Evolutionary conservation across 2,329 filamentous ascomycete genomes (phyloP).

Genomic region (Incumbomyces delicatus): DNA sequence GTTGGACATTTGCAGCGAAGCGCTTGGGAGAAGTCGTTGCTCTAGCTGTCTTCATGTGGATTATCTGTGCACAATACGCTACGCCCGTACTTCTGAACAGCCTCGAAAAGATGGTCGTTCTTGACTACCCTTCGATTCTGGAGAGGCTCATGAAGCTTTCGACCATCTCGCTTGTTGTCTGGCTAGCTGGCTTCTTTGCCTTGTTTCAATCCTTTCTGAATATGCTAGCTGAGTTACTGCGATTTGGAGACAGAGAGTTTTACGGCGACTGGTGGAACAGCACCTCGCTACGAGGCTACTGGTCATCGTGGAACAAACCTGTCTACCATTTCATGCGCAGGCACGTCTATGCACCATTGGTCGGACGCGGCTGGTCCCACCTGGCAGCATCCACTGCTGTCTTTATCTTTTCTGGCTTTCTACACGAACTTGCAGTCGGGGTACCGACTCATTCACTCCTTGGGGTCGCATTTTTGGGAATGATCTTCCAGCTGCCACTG

Average conservation of each 20-base stretch:
- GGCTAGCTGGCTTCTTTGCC: slow-evolving; percentile 95
- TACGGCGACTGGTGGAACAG: slow-evolving; percentile 99
- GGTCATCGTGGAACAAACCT: slow-evolving; percentile 95
- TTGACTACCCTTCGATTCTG: slow-evolving; percentile 71
- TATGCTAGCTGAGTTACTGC: slow-evolving; percentile 77
- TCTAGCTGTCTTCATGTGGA: slow-evolving; percentile 85
- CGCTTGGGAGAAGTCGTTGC: slow-evolving; percentile 67
- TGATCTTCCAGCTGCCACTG: slow-evolving; percentile 85
- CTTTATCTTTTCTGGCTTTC: slow-evolving; percentile 75
- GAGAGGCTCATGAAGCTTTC: slow-evolving; percentile 91
- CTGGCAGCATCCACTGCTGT: slow-evolving; percentile 65
- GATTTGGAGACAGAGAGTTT: slow-evolving; percentile 87
- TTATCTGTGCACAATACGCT: slow-evolving; percentile 88
- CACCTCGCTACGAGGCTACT: slow-evolving; percentile 74
- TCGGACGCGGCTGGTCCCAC: slow-evolving; percentile 71
- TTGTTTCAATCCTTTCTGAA: slow-evolving; percentile 91
- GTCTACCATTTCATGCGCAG: slow-evolving; percentile 95
- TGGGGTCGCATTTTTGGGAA: slow-evolving; percentile 88
- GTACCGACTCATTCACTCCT: slow-evolving; percentile 76
- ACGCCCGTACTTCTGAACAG: slow-evolving; percentile 83
- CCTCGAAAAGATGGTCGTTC: slow-evolving; percentile 69
- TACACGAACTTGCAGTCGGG: slow-evolving; percentile 88
- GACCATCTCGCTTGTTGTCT: slow-evolving; percentile 90
- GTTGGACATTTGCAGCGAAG: slow-evolving; percentile 83
- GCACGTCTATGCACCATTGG: slow-evolving; percentile 81